Evolutionary conservation across 371 early-diverging fungal genomes (phyloP).

Genomic region (Furculomyces boomerangus): DNA sequence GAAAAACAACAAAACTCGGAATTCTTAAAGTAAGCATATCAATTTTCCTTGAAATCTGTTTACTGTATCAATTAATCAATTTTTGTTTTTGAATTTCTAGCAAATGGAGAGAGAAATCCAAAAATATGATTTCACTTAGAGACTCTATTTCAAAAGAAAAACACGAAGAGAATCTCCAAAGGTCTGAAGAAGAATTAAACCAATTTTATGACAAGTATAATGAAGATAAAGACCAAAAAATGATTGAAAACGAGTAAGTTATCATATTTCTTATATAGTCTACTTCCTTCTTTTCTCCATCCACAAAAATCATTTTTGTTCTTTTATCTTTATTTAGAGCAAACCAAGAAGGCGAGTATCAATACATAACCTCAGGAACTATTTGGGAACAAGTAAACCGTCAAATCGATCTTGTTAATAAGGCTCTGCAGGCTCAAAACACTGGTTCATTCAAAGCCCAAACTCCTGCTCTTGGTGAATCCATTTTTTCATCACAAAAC

Average conservation of each 20-base stretch:
- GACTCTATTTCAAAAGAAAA: slow-evolving; percentile 47
- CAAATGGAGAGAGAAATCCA: slow-evolving; percentile 68
- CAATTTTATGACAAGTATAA: slow-evolving; percentile 90
- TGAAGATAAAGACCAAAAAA: slow-evolving; percentile 60
- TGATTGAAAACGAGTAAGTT: slow-evolving; percentile 56
- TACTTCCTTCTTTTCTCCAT: no score
- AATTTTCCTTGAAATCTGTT: no score
- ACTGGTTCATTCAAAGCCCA: slow-evolving; percentile 11
- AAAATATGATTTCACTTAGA: slow-evolving; percentile 48
- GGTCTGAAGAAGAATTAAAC: slow-evolving; percentile 70
- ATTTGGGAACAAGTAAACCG: slow-evolving; percentile 58
- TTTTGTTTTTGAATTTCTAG: slow-evolving; percentile 19
- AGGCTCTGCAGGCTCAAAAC: slow-evolving; percentile 3
- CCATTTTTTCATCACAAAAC: slow-evolving; percentile 8
- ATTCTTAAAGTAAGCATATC: background rate
- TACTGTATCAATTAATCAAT: slow-evolving; percentile 7
- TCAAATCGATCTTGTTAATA: slow-evolving; percentile 39
- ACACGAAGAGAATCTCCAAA: slow-evolving; percentile 44
- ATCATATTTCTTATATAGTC: no score
- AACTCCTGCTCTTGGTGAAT: slow-evolving; percentile 10
- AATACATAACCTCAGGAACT: slow-evolving; percentile 41
- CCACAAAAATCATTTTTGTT: background rate
- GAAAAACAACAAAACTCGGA: background rate
- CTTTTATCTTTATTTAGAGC: slow-evolving; percentile 13
- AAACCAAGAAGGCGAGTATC: slow-evolving; percentile 23